Base-by-base conservation (phyloP, 495 filamentous ascomycete species). In the Schizothecium vesticola region DNA sequence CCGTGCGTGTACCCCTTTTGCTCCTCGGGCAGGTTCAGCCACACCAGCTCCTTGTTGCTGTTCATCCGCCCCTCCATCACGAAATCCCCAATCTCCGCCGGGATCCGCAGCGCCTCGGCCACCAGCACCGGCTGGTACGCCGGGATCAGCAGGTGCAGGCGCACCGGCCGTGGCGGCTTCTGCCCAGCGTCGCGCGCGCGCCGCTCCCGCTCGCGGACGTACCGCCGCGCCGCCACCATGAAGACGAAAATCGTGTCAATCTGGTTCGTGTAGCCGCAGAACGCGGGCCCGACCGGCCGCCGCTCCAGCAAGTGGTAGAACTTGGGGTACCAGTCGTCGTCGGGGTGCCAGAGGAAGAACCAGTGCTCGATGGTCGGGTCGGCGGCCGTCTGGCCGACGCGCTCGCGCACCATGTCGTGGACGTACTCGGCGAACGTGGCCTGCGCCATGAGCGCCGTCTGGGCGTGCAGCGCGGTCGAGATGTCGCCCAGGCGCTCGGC, bases 401-500 rank as follows among this genome's bases (percentile, higher is more conserved):
- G 61, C 69, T 73, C 71, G 29, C 69, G 64, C 43, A 73, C 66
- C 71, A 73, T 73, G 69, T 70, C 65, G 64, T 73, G 66, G 21
- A 73, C 71, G 55, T 70, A 71, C 36, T 66, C 61, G 43, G 71
- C 61, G 23, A 73, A 73, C 23, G 68, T 66, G 19, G 59, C 56
- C 29, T 73, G 71, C 1, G 71, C 71, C 3, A 61, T 63, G 23
- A 73, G 69, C 11, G 71, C 71, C 8, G 71, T 68, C 55, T 73
- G 71, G 19, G 71, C 71, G 10, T 57, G 58, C 6, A 73, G 63
- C 21, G 65, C 57, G 29, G 24, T 43, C 19, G 68, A 62, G 24
- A 73, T 73, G 66, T 71, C 68, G 73, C 91, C 26, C 70, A 77
- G 24, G 81, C 89, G 24, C 77, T 80, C 68, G 82, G 82, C 66